Percentiles rank a stretch among this genome's conserved stretches.
These are phyloP conservation scores for Globisporangium irregulare DNA, from an alignment of 352 stramenopile genomes.

Conservation along the genomic window DNA sequence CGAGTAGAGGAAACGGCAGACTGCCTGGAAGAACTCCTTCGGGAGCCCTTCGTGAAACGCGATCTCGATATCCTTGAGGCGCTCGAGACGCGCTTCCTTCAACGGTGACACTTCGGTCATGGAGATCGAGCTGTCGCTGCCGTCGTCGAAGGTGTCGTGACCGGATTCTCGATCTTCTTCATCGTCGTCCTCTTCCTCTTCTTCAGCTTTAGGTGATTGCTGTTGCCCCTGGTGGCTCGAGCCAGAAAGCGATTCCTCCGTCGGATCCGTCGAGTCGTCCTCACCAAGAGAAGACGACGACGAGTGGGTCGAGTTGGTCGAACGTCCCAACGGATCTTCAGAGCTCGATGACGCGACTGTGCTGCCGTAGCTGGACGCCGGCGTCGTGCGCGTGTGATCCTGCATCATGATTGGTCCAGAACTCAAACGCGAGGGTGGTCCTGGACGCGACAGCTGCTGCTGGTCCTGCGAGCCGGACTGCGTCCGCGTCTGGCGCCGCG, in stretches of 20 bases:
- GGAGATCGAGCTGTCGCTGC: constrained; percentile 43
- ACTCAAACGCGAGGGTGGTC: constrained; percentile 13
- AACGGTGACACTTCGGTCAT: constrained; percentile 44
- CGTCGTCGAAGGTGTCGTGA: constrained; percentile 27
- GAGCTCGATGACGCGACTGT: constrained; percentile 43
- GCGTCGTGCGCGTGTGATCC: constrained; percentile 21
- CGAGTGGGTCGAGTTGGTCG: constrained; percentile 47
- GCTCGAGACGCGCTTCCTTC: constrained; percentile 68
- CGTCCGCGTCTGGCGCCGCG: constrained; percentile 24
- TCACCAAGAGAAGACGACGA: constrained; percentile 34
- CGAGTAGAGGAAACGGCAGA: constrained; percentile 72
- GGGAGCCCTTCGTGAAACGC: constrained; percentile 77
- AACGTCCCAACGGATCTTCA: constrained; percentile 33
- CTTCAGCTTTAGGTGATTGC: not conserved
- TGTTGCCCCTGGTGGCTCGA: constrained; percentile 23
- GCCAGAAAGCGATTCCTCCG: constrained; percentile 23
- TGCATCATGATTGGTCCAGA: constrained; percentile 14
- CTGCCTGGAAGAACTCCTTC: constrained; percentile 72
- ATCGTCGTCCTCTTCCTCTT: constrained; percentile 29
- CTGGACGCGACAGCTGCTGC: not conserved
- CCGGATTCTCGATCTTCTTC: constrained; percentile 29
- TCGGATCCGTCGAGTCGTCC: constrained; percentile 35
- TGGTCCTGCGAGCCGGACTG: constrained; percentile 8
- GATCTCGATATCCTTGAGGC: constrained; percentile 75
- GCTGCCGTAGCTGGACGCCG: constrained; percentile 56